These are phyloP conservation scores for Dactylellina sp. DNA, from an alignment of 2,329 filamentous ascomycete species.

Conservation along the genomic window DNA sequence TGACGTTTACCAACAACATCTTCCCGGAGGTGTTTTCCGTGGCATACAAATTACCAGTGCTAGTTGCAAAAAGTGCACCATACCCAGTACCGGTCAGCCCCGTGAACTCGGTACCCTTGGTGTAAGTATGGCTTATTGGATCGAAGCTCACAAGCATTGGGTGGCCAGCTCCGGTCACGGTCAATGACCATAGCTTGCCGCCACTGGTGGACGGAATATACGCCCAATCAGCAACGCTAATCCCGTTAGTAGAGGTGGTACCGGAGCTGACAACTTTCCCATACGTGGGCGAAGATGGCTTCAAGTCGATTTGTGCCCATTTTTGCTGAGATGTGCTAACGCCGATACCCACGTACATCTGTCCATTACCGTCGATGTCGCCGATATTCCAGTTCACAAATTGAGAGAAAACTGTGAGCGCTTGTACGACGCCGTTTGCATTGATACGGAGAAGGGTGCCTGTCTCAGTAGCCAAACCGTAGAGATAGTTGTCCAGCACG, in stretches of 20 bases:
- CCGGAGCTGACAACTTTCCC: background rate
- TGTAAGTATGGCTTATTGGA: too few species aligned
- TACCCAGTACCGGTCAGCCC: too few species aligned
- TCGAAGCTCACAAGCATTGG: too few species aligned
- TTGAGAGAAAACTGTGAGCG: background rate
- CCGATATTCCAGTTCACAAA: background rate
- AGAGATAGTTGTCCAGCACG: background rate
- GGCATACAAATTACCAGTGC: too few species aligned
- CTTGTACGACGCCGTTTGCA: background rate
- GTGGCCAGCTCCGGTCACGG: too few species aligned
- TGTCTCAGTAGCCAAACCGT: background rate
- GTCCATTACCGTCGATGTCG: slow-evolving; percentile 1
- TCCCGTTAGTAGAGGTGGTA: background rate
- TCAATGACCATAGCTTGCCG: too few species aligned
- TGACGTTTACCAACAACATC: too few species aligned
- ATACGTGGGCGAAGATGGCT: background rate
- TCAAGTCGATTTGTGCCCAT: slow-evolving; percentile 1
- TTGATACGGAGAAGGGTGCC: background rate
- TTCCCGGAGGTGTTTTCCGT: too few species aligned
- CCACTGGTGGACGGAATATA: too few species aligned
- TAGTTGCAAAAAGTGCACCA: too few species aligned
- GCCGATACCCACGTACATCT: background rate
- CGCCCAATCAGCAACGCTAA: too few species aligned
- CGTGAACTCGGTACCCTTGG: too few species aligned
- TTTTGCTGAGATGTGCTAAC: background rate